Base-by-base conservation (phyloP, 2,329 filamentous ascomycete genomes). In the Fusarium xyrophilum region DNA sequence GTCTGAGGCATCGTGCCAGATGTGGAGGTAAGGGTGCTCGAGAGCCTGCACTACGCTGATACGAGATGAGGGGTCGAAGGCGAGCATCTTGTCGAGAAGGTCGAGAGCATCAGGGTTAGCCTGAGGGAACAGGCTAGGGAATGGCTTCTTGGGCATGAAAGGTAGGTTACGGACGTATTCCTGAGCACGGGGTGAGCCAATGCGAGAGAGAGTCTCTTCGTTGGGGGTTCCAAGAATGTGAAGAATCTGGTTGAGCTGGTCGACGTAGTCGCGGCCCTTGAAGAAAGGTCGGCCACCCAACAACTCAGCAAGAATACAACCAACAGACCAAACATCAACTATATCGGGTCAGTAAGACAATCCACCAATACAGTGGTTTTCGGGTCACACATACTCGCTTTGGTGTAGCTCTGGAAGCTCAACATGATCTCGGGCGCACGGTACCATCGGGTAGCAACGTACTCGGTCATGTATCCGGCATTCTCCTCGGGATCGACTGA, bases 321-420 rank as follows among this genome's bases (percentile, higher is more conserved):
- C 96, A 43, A 99, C 95, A 12, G 96, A 99, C 96, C 96, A 99
- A 35, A 99, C 95, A 78, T 99, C 96, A 81, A 99, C 95, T 98
- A 40, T 13, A 56, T n/a, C 32, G n/a, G 51, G 55, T 70, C 43
- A 73, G 69, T 40, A 33, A 59, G 33, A 48, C 10, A 35, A 36
- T 15, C 17, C 27, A 43, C n/a, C 39, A 30, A 19, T 15, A n/a
- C 19, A 15, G 25, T 14, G 6, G 5, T 17, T 38, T 38, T 30
- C 5, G 35, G 28, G 47, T 30, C 23, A 35, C 12, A 95, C 94
- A 60, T 89, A 98, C 96, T 99, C 73, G 96, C 96, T 93, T 99
- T 99, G 76, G 96, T 99, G 82, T 99, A 99, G 84, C 93, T 97
- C 82, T 98, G 95, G 88, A 99, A 99, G 84, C 93, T 97, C 80